Percentiles rank a stretch among this genome's conserved stretches.
Conservation (phyloP, 1,284 basidiomycete species). For the Vanrija sp. region DNA sequence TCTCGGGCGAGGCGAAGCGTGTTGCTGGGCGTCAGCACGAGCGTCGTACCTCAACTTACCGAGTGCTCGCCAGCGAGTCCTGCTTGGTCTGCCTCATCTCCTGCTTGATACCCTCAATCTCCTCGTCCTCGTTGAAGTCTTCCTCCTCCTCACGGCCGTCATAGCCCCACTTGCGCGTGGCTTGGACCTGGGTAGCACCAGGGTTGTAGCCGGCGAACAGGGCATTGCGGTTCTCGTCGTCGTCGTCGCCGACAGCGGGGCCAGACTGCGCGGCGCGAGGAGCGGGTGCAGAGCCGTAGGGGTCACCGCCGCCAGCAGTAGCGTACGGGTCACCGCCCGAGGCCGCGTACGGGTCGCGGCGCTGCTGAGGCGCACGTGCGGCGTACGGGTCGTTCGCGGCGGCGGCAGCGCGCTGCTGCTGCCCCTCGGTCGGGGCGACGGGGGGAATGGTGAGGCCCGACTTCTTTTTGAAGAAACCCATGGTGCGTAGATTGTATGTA, state of each 20-base stretch:
- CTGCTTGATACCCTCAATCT: slow-evolving; percentile 93
- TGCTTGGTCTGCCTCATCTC: slow-evolving; percentile 88
- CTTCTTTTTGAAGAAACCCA: slow-evolving; percentile 71
- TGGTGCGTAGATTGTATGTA: slow-evolving; percentile 42
- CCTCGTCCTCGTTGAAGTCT: slow-evolving; percentile 78
- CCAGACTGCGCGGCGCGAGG: slow-evolving; percentile 55
- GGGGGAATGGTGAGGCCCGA: slow-evolving; percentile 66
- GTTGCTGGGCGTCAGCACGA: slow-evolving; percentile 53
- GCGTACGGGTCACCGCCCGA: not conserved
- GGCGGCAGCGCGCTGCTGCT: slow-evolving; percentile 28
- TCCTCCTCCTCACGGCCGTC: slow-evolving; percentile 53
- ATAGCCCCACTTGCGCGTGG: slow-evolving; percentile 50
- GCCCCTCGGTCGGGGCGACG: slow-evolving; percentile 23
- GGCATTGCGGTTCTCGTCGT: slow-evolving; percentile 64
- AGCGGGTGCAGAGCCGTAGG: slow-evolving; percentile 39
- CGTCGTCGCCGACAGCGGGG: not conserved
- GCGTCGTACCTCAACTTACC: slow-evolving; percentile 43
- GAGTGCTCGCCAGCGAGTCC: slow-evolving; percentile 81
- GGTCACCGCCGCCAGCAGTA: slow-evolving; percentile 29
- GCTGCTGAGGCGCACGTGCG: not conserved
- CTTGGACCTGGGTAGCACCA: not conserved
- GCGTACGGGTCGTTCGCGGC: slow-evolving; percentile 50
- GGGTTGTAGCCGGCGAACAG: slow-evolving; percentile 31
- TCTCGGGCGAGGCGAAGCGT: slow-evolving; percentile 88
- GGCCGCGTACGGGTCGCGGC: slow-evolving; percentile 28